These are phyloP conservation scores for Apiospora aurea DNA, from an alignment of 2,329 filamentous ascomycete species.

Conservation along the genomic window DNA sequence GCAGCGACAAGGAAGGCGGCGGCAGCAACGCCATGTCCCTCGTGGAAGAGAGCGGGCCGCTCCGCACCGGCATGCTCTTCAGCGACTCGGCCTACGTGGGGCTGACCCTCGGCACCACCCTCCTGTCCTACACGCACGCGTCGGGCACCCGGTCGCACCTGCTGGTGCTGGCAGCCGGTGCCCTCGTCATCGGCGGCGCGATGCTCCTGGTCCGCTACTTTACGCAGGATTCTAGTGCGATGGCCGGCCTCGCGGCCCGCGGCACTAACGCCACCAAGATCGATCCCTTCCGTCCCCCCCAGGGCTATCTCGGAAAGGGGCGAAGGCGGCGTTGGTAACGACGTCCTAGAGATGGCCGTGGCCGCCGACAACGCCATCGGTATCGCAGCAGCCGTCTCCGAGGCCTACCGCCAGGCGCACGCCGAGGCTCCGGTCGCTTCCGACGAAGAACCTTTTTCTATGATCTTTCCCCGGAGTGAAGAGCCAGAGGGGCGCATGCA, in stretches of 20 bases:
- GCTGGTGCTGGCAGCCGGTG: neutral
- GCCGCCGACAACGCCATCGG: too few relatives aligned
- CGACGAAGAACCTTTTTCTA: too few relatives aligned
- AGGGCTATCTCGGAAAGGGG: too few relatives aligned
- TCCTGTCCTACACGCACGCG: neutral
- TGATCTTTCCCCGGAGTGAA: too few relatives aligned
- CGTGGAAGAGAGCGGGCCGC: neutral
- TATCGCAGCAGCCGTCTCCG: too few relatives aligned
- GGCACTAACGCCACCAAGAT: neutral
- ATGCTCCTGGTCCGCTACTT: neutral
- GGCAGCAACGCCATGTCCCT: too few relatives aligned
- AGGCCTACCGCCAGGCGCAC: too few relatives aligned
- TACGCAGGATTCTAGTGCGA: neutral
- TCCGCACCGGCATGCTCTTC: neutral
- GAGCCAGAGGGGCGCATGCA: too few relatives aligned
- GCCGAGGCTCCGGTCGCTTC: too few relatives aligned
- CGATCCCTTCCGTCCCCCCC: too few relatives aligned
- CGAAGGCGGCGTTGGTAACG: too few relatives aligned
- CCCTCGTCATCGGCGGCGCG: neutral
- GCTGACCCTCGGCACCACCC: neutral
- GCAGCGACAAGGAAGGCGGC: neutral
- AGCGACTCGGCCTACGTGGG: conserved; percentile 8
- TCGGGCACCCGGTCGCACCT: neutral
- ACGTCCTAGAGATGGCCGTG: too few relatives aligned
- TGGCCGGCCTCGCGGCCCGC: neutral